Evolutionary conservation across 1,284 basidiomycete species (phyloP), one percentile per base, ranked within the genome.

Genomic region (Irpex sp.): DNA sequence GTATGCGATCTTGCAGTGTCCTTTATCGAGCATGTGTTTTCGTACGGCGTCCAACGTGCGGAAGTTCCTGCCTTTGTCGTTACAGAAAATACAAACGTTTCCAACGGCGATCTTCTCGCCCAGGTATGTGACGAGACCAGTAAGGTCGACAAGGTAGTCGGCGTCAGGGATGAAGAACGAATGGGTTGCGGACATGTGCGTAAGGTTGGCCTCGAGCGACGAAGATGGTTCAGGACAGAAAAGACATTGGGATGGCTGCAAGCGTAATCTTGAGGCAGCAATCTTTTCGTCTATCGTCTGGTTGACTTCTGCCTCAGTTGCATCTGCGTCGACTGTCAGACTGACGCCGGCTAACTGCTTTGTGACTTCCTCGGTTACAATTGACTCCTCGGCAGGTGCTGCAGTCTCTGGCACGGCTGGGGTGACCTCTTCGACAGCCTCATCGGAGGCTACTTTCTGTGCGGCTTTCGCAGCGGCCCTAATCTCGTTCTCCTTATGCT

Each of bases 141-240:
- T 67, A 35, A 91, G 74, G 74, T 99, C 94, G 66, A 91, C 78
- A 64, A 99, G 85, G 73, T 93, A 96, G 52, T 98, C 93, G 47
- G 86, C 86, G 67, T 99, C 96, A 52, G 97, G 97, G 63, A 99
- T 82, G 80, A 97, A 98, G 82, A 99, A 99, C 28, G 94, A 94
- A 75, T 99, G 97, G 0, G 75, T 75, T 51, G 76, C 74, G 37
- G 88, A 85, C 97, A 99, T 99, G 80, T 99, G 97, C 0, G 81
- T 77, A 19, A 97, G 80, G 67, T 90, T 94, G 6, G 80, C 82
- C 5, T 86, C 80, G 37, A 95, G 74, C 1, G 85, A 78, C 0
- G 78, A 42, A 9, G 84, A 81, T 12, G 77, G 68, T 49, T 78
- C 68, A 12, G 83, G 64, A 77, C 97, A 99, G 80, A 99, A 99